Conservation (phyloP, 2,329 filamentous ascomycete species). For the Ascochyta koolunga region DNA sequence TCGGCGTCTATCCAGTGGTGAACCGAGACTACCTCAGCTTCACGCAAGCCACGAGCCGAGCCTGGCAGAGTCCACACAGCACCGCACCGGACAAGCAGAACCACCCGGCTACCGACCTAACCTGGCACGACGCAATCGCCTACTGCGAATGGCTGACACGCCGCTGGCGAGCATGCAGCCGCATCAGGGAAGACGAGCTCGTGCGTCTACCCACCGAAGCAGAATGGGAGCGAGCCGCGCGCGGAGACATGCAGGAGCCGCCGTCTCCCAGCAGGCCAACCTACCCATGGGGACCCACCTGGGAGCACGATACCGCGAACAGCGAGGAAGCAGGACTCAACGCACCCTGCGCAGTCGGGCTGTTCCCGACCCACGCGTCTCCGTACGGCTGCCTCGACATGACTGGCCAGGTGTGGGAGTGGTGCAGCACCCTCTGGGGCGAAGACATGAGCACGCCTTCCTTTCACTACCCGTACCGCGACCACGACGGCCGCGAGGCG, state of each 20-base stretch:
- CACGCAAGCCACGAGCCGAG: background rate
- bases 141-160: constrained; percentile 4
- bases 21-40: background rate
- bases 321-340: background rate
- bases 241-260: background rate
- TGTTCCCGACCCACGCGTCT: background rate
- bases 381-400: background rate
- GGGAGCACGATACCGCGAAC: background rate
- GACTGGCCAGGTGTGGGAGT: constrained; percentile 5
- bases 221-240: constrained; percentile 6
- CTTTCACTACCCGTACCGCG: background rate
- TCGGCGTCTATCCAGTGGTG: constrained; percentile 2
- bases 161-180: background rate
- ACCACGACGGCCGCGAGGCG: background rate
- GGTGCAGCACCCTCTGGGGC: constrained; percentile 5
- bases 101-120: background rate
- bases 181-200: background rate
- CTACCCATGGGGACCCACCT: background rate
- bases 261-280: background rate
- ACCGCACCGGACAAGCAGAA: background rate
- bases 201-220: constrained; percentile 1
- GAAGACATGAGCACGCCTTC: background rate
- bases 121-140: constrained; percentile 3
- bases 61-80: background rate
- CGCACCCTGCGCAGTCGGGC: background rate